Evolutionary conservation across 495 filamentous ascomycete genomes (phyloP), one percentile per base, ranked within the genome.

Genomic region (Hypoxylon subgilvum): DNA sequence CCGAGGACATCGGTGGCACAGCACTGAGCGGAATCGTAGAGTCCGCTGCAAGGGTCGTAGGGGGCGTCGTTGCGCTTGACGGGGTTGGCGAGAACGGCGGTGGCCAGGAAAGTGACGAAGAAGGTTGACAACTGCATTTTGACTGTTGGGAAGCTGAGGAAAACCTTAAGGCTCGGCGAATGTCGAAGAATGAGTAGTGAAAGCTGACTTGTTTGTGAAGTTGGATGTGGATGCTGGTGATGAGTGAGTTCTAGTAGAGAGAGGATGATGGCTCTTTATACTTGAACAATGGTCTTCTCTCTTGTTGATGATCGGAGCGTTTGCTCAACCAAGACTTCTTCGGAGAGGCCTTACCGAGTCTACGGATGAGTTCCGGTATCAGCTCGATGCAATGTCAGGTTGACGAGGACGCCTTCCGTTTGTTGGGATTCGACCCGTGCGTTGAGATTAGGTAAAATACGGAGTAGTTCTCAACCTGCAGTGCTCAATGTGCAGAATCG

Each of bases 1-100:
- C 73, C 73, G 17, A 77, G 70, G 30, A 79, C 74, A 42, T 80
- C 72, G 31, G 74, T 74, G 18, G 77, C 70, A 60, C 77, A 80
- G 72, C 77, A 80, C 35, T 69, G 70, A 10, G 65, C 42, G 34
- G 23, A 63, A 50, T 52, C 55, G 28, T 69, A 65, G 25, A 66
- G 57, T 17, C 64, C 65, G 34, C 21, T 50, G 66, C 63, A 67
- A 34, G 60, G 32, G 22, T 48, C 52, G 45, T 62, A 69, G 48
- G 51, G 25, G 13, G 18, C 12, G 16, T 60, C 50, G 32, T 58
- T 50, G 6, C 67, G 65, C 52, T 70, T 60, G 32, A 66, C 14
- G 10, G 66, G 61, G 54, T 46, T 70, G 56, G 74, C 73, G 51
- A 73, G 21, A 46, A 55, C 67, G 53, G 61, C 65, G 31, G 63